phyloP scores from a whole-genome alignment of 2,329 filamentous ascomycete species.

The Penicillium sp. region DNA sequence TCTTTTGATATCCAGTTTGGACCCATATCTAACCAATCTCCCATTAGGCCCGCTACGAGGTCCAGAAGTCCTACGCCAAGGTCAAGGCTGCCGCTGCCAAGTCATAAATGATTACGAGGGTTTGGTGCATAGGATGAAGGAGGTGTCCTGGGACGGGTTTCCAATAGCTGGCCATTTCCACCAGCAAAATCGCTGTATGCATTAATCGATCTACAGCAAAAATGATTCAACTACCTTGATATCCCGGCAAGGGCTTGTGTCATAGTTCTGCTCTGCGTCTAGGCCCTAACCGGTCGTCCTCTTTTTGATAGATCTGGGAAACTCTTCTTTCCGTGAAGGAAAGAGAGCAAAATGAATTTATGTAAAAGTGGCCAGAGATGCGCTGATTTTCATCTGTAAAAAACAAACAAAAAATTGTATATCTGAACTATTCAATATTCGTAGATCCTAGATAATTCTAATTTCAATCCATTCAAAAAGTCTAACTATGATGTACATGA shows the following conservation, averaged over 20 bases:
- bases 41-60: constrained; percentile 90
- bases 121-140: constrained; percentile 52
- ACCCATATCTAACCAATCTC: constrained; percentile 14
- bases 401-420: neutral
- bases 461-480: neutral
- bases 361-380: constrained; percentile 21
- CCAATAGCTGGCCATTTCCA: constrained; percentile 44
- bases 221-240: constrained; percentile 52
- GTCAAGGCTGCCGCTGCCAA: constrained; percentile 82
- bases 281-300: constrained; percentile 25
- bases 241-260: constrained; percentile 41
- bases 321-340: constrained; percentile 18
- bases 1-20: neutral
- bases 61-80: constrained; percentile 95
- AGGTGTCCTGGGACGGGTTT: constrained; percentile 49
- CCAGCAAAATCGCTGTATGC: constrained; percentile 50
- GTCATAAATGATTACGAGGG: constrained; percentile 50
- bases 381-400: neutral
- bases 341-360: constrained; percentile 23
- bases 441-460: neutral
- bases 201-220: constrained; percentile 50
- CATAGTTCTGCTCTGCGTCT: constrained; percentile 30
- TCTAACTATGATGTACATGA: constrained; percentile 1
- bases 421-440: neutral
- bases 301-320: constrained; percentile 30